Conservation (phyloP, 352 stramenopile genomes). For the Globisporangium solare region DNA sequence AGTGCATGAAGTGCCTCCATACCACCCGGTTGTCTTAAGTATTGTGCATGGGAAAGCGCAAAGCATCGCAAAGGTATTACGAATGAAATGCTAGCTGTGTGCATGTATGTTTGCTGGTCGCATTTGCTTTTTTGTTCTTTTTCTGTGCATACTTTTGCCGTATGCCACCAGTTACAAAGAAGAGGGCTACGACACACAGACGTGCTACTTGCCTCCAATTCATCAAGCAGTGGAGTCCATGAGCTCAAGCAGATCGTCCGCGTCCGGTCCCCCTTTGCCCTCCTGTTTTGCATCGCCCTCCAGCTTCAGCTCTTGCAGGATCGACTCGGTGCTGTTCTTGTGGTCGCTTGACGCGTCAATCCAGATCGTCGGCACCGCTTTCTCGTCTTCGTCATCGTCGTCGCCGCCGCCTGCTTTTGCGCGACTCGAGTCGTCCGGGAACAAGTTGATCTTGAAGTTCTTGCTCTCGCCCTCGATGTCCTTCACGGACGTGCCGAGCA, state of each 20-base stretch:
- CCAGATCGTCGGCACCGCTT: constrained; percentile 70
- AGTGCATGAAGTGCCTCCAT: constrained; percentile 87
- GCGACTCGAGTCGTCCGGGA: constrained; percentile 44
- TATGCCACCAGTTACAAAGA: neutral
- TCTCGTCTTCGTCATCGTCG: constrained; percentile 54
- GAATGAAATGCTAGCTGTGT: constrained; percentile 9
- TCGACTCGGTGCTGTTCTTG: constrained; percentile 40
- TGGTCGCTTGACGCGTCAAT: constrained; percentile 76
- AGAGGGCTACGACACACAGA: neutral
- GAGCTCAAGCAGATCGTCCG: constrained; percentile 81
- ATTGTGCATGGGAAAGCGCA: neutral
- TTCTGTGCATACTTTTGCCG: neutral
- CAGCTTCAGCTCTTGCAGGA: constrained; percentile 64
- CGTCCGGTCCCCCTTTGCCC: constrained; percentile 42
- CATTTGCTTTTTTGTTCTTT: no score
- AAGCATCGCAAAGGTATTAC: constrained; percentile 2
- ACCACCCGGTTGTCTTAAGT: constrained; percentile 71
- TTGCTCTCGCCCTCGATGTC: constrained; percentile 47
- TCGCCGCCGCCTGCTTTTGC: constrained; percentile 33
- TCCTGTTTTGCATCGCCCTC: constrained; percentile 45
- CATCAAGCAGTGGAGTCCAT: constrained; percentile 64
- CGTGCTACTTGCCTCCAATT: neutral
- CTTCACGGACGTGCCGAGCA: constrained; percentile 63
- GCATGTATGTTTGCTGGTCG: neutral
- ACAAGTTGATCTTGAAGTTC: constrained; percentile 73